These are phyloP conservation scores for Pseudopithomyces chartarum DNA, from an alignment of 2,329 filamentous ascomycete species.

Conservation along the genomic window DNA sequence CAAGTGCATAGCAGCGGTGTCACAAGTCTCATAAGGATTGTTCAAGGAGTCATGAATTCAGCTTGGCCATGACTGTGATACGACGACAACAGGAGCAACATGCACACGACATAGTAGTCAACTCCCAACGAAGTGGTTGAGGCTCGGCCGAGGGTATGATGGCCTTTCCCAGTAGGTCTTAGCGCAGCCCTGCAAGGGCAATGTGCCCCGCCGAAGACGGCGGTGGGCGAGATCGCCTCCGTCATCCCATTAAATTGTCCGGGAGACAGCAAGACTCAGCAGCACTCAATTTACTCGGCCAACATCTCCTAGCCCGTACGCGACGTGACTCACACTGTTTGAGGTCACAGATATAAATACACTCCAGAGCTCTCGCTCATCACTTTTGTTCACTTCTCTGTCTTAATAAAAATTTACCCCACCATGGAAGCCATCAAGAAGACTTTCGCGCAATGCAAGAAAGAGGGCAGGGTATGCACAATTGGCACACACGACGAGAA, in stretches of 20 bases:
- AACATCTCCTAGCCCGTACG: neutral
- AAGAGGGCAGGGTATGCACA: conserved; percentile 50
- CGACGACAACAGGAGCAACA: too few species aligned
- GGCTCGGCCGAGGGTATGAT: too few species aligned
- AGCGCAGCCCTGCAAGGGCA: too few species aligned
- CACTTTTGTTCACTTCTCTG: neutral
- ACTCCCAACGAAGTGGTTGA: too few species aligned
- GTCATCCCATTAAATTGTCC: conserved; percentile 16
- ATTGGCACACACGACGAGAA: neutral
- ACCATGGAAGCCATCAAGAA: conserved; percentile 55
- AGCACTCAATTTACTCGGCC: conserved; percentile 2
- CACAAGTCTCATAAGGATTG: too few species aligned
- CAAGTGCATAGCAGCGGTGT: too few species aligned
- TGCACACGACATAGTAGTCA: too few species aligned
- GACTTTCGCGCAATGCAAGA: conserved; percentile 57
- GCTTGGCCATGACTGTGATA: too few species aligned
- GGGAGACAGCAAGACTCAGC: conserved; percentile 7
- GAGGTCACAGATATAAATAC: conserved; percentile 3
- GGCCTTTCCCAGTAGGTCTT: too few species aligned
- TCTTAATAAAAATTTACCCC: conserved; percentile 7
- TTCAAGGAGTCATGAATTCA: too few species aligned
- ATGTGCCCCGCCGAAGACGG: too few species aligned
- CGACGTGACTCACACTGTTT: conserved; percentile 11
- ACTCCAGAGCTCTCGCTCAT: neutral
- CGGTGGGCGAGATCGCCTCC: neutral